A percentile compares a stretch with the other conserved stretches of the same genome.
Conservation (phyloP, 2,329 filamentous ascomycete species). For the Aspergillus sclerotialis region DNA sequence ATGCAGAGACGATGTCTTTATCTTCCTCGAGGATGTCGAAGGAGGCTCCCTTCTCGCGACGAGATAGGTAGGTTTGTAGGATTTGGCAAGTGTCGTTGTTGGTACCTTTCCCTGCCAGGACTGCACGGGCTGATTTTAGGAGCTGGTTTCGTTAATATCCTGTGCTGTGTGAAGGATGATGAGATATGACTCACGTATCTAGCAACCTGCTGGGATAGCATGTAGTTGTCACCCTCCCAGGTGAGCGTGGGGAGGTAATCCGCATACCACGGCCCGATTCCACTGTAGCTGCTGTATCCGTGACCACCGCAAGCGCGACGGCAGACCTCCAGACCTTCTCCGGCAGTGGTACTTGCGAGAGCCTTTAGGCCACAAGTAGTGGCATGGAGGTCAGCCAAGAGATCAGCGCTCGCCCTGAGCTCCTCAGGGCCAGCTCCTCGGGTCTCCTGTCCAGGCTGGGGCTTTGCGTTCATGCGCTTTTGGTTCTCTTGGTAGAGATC, state of each 20-base stretch:
- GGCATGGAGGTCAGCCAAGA: constrained; percentile 67
- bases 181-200: constrained; percentile 53
- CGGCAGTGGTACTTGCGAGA: constrained; percentile 63
- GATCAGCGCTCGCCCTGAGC: constrained; percentile 57
- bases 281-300: constrained; percentile 67
- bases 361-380: constrained; percentile 72
- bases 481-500: constrained; percentile 65
- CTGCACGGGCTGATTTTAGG: constrained; percentile 65
- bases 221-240: constrained; percentile 77
- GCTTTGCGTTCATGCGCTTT: constrained; percentile 53
- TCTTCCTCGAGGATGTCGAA: constrained; percentile 68
- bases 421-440: constrained; percentile 63
- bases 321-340: constrained; percentile 67
- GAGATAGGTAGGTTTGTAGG: constrained; percentile 56
- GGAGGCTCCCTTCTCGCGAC: constrained; percentile 63
- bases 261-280: constrained; percentile 68
- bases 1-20: constrained; percentile 64
- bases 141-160: no score
- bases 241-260: constrained; percentile 67
- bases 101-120: constrained; percentile 57
- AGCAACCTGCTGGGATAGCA: constrained; percentile 73
- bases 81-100: constrained; percentile 64
- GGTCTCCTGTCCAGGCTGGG: constrained; percentile 37
- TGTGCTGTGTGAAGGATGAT: no score
- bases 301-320: constrained; percentile 71